These are phyloP conservation scores for Hymenoscyphus infarciens DNA, from an alignment of 2,329 filamentous ascomycete genomes.

Conservation along the genomic window DNA sequence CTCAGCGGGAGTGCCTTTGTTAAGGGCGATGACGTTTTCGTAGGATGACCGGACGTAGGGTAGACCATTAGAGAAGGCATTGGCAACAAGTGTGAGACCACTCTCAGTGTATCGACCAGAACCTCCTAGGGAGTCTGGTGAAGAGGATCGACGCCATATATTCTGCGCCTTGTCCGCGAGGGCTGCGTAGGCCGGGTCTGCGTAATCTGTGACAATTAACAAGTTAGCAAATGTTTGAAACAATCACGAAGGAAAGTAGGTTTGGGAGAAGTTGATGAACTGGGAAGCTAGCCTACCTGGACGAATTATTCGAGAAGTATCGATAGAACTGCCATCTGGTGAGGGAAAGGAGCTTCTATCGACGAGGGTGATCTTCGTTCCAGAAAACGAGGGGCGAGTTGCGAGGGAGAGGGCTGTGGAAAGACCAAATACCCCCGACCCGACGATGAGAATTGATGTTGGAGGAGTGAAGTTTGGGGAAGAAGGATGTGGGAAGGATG, in stretches of 20 bases:
- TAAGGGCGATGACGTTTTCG: conserved; percentile 51
- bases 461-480: conserved; percentile 31
- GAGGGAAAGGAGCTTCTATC: conserved; percentile 58
- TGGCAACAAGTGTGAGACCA: conserved; percentile 63
- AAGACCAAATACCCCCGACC: conserved; percentile 55
- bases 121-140: conserved; percentile 47
- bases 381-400: conserved; percentile 51
- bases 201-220: conserved; percentile 62
- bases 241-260: not conserved
- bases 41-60: conserved; percentile 57
- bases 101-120: conserved; percentile 67
- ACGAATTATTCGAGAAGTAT: conserved; percentile 61
- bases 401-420: conserved; percentile 69
- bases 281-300: conserved; percentile 17
- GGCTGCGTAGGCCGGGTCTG: conserved; percentile 69
- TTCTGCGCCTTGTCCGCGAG: conserved; percentile 69
- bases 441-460: conserved; percentile 61
- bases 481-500: conserved; percentile 4
- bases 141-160: conserved; percentile 60
- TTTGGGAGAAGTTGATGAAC: not conserved
- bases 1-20: conserved; percentile 33
- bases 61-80: conserved; percentile 40
- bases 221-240: not conserved
- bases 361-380: conserved; percentile 54
- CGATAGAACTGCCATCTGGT: conserved; percentile 57